These are phyloP conservation scores for Arachis monticola DNA, from an alignment of 331 rosid genomes.

Conservation along the genomic window DNA sequence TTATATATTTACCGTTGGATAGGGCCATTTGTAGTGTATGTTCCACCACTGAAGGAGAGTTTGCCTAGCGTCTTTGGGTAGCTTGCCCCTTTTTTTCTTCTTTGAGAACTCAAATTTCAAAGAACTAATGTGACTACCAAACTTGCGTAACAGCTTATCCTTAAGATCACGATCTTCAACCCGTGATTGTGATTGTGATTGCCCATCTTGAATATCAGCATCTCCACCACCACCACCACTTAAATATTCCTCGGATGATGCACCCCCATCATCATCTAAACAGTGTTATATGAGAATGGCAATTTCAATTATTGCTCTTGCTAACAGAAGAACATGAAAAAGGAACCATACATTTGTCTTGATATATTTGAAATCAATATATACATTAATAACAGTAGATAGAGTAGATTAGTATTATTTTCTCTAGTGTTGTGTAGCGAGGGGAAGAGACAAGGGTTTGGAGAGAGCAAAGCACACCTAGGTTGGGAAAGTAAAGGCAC, in stretches of 20 bases:
- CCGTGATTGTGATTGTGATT: background rate
- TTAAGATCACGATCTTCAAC: constrained; percentile 70
- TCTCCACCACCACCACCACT: constrained; percentile 69
- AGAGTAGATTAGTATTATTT: too few relatives aligned
- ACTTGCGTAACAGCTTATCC: constrained; percentile 65
- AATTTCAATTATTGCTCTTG: background rate
- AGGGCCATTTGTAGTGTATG: constrained; percentile 80
- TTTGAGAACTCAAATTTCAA: constrained; percentile 78
- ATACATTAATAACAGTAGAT: too few relatives aligned
- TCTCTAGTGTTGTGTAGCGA: too few relatives aligned
- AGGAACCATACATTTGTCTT: too few relatives aligned
- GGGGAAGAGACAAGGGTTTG: constrained; percentile 48
- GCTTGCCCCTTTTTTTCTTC: constrained; percentile 80
- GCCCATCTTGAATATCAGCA: constrained; percentile 52
- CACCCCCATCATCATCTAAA: constrained; percentile 58
- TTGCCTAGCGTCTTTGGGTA: constrained; percentile 82
- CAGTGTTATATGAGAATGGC: background rate
- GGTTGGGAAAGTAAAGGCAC: constrained; percentile 10
- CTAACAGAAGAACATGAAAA: background rate
- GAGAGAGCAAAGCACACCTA: constrained; percentile 34
- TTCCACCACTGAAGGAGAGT: constrained; percentile 80
- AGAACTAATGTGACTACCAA: constrained; percentile 70
- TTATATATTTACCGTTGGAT: constrained; percentile 65
- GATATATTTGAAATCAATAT: too few relatives aligned
- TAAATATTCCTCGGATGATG: constrained; percentile 71